Evolutionary conservation across 169 alveolate genomes (phyloP).

Genomic region (Plasmodium gaboni): DNA sequence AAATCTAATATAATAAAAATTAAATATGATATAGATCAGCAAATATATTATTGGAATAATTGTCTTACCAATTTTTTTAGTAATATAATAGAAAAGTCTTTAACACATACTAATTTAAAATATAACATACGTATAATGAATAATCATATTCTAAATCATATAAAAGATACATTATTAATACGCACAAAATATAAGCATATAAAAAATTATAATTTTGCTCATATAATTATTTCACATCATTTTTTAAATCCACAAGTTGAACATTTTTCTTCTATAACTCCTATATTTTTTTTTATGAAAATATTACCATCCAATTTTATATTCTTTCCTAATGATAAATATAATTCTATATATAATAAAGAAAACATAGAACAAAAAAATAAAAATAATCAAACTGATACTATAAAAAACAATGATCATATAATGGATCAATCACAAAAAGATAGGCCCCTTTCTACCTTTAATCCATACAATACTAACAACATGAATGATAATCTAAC

Average conservation of each 20-base stretch:
- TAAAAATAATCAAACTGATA: background rate
- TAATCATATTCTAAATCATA: constrained; percentile 22
- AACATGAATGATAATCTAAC: background rate
- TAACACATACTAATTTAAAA: constrained; percentile 12
- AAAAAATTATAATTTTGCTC: constrained; percentile 28
- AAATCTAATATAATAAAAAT: constrained; percentile 37
- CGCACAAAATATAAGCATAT: background rate
- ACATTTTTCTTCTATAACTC: constrained; percentile 1
- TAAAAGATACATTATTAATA: constrained; percentile 26
- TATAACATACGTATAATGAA: constrained; percentile 53
- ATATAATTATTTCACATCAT: constrained; percentile 22
- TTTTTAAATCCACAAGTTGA: constrained; percentile 17
- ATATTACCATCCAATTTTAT: constrained; percentile 21
- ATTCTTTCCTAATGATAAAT: constrained; percentile 12
- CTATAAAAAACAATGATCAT: background rate
- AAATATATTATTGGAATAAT: constrained; percentile 23
- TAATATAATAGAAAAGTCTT: constrained; percentile 22
- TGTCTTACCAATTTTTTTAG: constrained; percentile 57
- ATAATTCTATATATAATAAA: constrained; percentile 1
- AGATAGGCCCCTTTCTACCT: too few relatives aligned
- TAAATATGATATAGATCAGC: constrained; percentile 53
- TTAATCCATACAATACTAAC: background rate
- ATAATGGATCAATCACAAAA: background rate
- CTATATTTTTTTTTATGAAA: constrained; percentile 30
- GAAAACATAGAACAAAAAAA: constrained; percentile 14